phyloP scores from a whole-genome alignment of 225 moss, liverwort and hornwort genomes.

The Marchantia paleacea region DNA sequence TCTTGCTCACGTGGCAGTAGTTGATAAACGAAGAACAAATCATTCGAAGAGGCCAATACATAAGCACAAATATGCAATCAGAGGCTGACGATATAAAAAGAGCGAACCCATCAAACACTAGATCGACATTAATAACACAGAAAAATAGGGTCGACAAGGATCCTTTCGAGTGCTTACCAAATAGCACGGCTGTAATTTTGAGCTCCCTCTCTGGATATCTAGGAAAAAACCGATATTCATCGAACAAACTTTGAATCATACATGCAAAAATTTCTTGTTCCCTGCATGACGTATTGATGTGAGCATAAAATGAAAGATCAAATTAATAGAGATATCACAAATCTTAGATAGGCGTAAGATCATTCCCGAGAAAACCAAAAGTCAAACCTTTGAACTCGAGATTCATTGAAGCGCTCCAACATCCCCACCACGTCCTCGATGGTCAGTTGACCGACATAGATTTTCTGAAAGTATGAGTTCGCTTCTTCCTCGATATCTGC shows the following conservation, averaged over 20 bases:
- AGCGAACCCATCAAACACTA: not conserved
- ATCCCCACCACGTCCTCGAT: conserved; percentile 84
- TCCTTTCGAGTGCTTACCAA: conserved; percentile 46
- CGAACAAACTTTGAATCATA: conserved; percentile 83
- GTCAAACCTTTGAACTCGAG: conserved; percentile 47
- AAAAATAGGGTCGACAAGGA: too few relatives aligned
- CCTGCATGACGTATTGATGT: conserved; percentile 13
- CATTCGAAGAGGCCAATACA: not conserved
- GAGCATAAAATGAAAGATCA: not conserved
- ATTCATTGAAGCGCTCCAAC: conserved; percentile 79
- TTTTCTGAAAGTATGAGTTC: conserved; percentile 73
- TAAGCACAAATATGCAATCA: not conserved
- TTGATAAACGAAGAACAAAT: not conserved
- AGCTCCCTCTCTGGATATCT: conserved; percentile 74
- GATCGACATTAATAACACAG: too few relatives aligned
- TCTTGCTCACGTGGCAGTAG: not conserved
- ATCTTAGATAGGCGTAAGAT: not conserved
- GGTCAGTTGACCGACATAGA: conserved; percentile 69
- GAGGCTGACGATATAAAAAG: not conserved
- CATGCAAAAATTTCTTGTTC: conserved; percentile 51
- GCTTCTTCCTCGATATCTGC: conserved; percentile 86
- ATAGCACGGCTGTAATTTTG: conserved; percentile 71
- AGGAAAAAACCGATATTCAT: conserved; percentile 70
- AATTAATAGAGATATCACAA: not conserved
- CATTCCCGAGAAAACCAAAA: not conserved